phyloP scores from a whole-genome alignment of 2,329 filamentous ascomycete genomes.

The Remersonia thermophila region DNA sequence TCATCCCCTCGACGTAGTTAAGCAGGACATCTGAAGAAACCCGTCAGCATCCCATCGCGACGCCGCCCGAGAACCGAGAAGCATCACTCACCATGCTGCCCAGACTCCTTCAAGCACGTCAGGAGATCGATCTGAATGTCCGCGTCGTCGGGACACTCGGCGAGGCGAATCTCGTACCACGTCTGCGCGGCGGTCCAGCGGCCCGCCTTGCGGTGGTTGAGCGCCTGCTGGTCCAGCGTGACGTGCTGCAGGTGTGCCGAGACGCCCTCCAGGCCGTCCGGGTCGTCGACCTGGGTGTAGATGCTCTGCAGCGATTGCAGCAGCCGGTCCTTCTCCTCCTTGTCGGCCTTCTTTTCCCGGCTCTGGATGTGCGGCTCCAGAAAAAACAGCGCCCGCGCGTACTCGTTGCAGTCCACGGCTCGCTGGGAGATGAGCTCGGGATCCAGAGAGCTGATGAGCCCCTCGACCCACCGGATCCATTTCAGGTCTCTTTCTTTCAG shows the following conservation, averaged over 20 bases:
- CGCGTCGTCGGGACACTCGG: conserved; percentile 61
- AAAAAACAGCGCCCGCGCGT: conserved; percentile 82
- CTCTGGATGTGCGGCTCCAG: conserved; percentile 72
- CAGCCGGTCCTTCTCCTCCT: conserved; percentile 48
- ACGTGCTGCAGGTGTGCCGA: conserved; percentile 74
- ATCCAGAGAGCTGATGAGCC: conserved; percentile 51
- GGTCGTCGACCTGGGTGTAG: conserved; percentile 95
- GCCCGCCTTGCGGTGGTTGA: conserved; percentile 85
- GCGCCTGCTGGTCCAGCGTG: conserved; percentile 85
- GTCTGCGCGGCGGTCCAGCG: conserved; percentile 91
- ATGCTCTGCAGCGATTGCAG: conserved; percentile 79
- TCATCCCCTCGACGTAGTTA: conserved; percentile 73
- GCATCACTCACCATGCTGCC: conserved; percentile 62
- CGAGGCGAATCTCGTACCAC: conserved; percentile 89
- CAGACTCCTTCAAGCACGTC: conserved; percentile 85
- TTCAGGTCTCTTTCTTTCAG: conserved; percentile 32
- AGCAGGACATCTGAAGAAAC: conserved; percentile 61
- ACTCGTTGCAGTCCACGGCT: conserved; percentile 89
- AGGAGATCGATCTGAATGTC: conserved; percentile 75
- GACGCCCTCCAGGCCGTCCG: conserved; percentile 90
- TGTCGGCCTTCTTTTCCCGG: conserved; percentile 34
- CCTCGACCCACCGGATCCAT: conserved; percentile 37
- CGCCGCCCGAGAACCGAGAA: background rate
- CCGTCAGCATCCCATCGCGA: no score
- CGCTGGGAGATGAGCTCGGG: conserved; percentile 62